Base-by-base conservation (phyloP, 2,329 filamentous ascomycete genomes). In the Zalaria obscura region DNA sequence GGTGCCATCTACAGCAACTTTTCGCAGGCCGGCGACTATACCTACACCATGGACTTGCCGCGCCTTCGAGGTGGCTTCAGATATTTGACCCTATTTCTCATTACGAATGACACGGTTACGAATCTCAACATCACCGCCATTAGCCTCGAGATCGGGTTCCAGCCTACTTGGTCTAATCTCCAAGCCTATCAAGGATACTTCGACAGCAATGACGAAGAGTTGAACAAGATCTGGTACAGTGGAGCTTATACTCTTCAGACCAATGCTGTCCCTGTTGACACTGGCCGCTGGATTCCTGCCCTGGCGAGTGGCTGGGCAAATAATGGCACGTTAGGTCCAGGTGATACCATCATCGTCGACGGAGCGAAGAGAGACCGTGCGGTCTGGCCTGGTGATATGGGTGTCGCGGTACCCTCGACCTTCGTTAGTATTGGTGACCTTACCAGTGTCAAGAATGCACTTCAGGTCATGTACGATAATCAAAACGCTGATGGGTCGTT, bases 161-260 rank as follows among this genome's bases (percentile, higher is more conserved):
- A 70, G 41, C 68, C 68, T 1, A 69, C 68, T 0, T 70, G 67
- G 65, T 56, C 68, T 2, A 61, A 66, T 38, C 47, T 65, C 5
- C 52, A 54, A 5, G 59, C 60, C 3, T 56, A 52, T 38, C 53
- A 57, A 28, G 63, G 64, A 1, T 65, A 65, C 47, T 53, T 54
- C 45, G 44, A 61, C 46, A 51, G 45, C 9, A 49, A 49, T n/a
- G 55, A 57, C 31, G 62, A 69, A 29, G 51, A 72, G 7, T 61
- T 78, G 39, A 75, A 76, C 51, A 61, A 63, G 5, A 70, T 74
- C 38, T 75, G 72, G 72, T 76, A 76, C 46, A 66, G 64, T 34
- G 72, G 60, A n/a, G 61, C 59, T 9, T 63, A 63, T 43, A 64
- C 60, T 1, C 40, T 61, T 8, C 61, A 64, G 28, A 61, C 59